Percentiles rank a stretch among this genome's conserved stretches.
Evolutionary conservation across 2,329 filamentous ascomycete species (phyloP).

Genomic region (Stagonosporopsis vannaccii): DNA sequence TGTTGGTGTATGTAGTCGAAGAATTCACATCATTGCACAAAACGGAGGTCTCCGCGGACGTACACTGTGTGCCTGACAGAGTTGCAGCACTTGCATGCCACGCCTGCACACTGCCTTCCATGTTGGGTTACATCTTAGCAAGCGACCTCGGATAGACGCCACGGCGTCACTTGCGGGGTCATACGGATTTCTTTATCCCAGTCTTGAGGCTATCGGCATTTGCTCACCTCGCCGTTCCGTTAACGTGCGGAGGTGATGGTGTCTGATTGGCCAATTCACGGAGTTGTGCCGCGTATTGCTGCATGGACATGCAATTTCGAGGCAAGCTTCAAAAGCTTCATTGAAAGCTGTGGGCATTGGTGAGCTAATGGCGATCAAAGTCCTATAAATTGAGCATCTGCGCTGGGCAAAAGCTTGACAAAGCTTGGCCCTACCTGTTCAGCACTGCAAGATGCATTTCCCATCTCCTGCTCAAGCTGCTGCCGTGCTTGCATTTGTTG

Average conservation of each 20-base stretch:
- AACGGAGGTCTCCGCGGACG: neutral
- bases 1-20: constrained; percentile 9
- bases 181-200: neutral
- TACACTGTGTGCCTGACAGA: neutral
- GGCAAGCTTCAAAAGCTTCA: constrained; percentile 13
- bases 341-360: neutral
- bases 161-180: constrained; percentile 14
- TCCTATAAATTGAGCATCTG: constrained; percentile 23
- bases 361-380: constrained; percentile 1
- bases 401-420: constrained; percentile 33
- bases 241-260: constrained; percentile 6
- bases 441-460: constrained; percentile 9
- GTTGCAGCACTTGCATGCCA: neutral
- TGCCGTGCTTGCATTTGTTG: constrained; percentile 22
- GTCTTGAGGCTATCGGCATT: neutral
- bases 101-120: neutral
- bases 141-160: neutral
- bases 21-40: constrained; percentile 2
- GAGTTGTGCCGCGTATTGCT: constrained; percentile 9
- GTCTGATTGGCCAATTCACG: constrained; percentile 15
- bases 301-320: constrained; percentile 7
- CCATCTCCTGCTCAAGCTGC: constrained; percentile 10
- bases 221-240: neutral
- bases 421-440: constrained; percentile 20
- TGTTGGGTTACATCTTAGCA: neutral